Evolutionary conservation across 176 grass and related monocot species (phyloP).

Genomic region (Oryza australiensis): DNA sequence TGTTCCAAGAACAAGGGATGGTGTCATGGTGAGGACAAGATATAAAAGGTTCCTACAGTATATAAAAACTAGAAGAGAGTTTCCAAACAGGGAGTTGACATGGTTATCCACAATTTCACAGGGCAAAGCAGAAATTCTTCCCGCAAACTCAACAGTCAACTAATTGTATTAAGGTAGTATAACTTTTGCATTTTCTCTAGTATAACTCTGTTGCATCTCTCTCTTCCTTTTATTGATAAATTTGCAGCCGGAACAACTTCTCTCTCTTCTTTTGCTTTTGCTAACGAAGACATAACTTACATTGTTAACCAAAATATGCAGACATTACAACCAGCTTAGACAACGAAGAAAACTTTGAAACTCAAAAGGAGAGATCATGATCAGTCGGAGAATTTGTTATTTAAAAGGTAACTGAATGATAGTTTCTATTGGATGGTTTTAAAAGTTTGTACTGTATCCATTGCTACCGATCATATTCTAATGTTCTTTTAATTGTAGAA

Average conservation of each 20-base stretch:
- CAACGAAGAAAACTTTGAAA: not conserved
- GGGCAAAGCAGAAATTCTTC: not conserved
- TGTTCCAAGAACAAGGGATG: slow-evolving; percentile 22
- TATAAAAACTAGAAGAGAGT: not conserved
- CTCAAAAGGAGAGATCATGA: not conserved
- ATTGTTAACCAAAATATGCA: not conserved
- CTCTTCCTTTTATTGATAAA: not conserved
- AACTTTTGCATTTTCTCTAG: no score
- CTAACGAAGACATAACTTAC: not conserved
- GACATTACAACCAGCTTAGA: not conserved
- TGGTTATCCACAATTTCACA: not conserved
- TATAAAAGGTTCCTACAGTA: not conserved
- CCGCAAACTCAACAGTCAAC: no score
- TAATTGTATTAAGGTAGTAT: no score
- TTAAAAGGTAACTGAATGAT: not conserved
- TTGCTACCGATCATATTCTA: not conserved
- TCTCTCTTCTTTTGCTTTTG: not conserved
- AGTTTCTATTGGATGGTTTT: not conserved
- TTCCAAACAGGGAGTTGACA: not conserved
- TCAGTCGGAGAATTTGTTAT: not conserved
- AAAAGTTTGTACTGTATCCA: not conserved
- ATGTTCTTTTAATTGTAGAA: not conserved
- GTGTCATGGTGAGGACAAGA: slow-evolving; percentile 12
- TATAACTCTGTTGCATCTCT: not conserved
- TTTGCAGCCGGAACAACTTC: not conserved